These are phyloP conservation scores for Pisolithus thermaeus DNA, from an alignment of 1,284 basidiomycete species.

Conservation along the genomic window DNA sequence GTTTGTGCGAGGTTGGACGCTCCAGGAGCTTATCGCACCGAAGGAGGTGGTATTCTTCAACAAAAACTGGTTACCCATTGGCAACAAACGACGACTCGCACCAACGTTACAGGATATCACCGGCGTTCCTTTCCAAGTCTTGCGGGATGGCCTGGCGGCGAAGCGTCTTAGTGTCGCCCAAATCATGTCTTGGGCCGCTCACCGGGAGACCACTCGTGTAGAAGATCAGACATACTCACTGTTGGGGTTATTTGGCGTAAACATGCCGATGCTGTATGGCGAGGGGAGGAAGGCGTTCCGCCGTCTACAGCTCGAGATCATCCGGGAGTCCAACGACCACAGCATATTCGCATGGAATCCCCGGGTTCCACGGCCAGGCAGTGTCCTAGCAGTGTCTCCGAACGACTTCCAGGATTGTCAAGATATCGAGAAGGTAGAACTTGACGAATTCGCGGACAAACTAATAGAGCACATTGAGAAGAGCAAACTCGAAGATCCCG, in stretches of 20 bases:
- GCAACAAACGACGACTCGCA: conserved; percentile 3
- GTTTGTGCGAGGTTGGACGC: neutral
- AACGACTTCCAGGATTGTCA: neutral
- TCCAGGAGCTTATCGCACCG: conserved; percentile 1
- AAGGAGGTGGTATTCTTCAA: conserved; percentile 5
- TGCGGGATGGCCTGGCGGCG: neutral
- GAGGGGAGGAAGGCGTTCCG: conserved; percentile 9
- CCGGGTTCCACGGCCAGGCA: neutral
- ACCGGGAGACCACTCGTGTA: conserved; percentile 4
- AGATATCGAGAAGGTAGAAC: neutral
- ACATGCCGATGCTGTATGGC: no score
- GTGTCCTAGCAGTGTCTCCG: neutral
- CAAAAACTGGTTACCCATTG: conserved; percentile 3
- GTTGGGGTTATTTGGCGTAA: no score
- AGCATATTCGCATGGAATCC: conserved; percentile 9
- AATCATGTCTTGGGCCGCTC: conserved; percentile 9
- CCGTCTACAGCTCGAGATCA: conserved; percentile 9
- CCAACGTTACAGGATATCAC: conserved; percentile 1
- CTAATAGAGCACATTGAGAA: neutral
- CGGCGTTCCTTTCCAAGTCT: conserved; percentile 1
- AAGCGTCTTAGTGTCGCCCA: neutral
- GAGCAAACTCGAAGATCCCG: no score
- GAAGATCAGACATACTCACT: conserved; percentile 4
- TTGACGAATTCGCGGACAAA: neutral
- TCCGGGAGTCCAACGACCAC: conserved; percentile 6